Evolutionary conservation across 108 stramenopile species (phyloP).

Genomic region (Cyclotella distinguenda): DNA sequence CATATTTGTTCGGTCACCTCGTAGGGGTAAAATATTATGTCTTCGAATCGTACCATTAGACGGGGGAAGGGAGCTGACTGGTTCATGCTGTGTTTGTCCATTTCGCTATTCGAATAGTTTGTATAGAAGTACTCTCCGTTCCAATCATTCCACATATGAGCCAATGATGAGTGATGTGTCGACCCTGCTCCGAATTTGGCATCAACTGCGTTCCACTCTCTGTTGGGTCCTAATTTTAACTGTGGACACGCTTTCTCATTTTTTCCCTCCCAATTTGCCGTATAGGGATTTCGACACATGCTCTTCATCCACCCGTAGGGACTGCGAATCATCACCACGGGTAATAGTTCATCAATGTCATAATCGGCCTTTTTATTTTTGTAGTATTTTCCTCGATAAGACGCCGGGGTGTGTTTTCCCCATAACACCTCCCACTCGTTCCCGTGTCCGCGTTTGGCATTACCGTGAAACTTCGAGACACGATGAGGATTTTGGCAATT

Average conservation of each 20-base stretch:
- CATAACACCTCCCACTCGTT: slow-evolving; percentile 66
- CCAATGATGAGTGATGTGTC: slow-evolving; percentile 55
- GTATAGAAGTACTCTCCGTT: slow-evolving; percentile 61
- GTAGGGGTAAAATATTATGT: slow-evolving; percentile 56
- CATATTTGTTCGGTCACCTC: slow-evolving; percentile 57
- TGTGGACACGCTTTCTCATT: slow-evolving; percentile 26
- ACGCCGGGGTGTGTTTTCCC: slow-evolving; percentile 62
- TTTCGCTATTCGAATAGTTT: not conserved
- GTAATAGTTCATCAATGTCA: slow-evolving; percentile 48
- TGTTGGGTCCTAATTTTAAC: slow-evolving; percentile 5
- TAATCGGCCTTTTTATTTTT: slow-evolving; percentile 25
- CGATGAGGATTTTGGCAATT: slow-evolving; percentile 66
- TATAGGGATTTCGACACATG: slow-evolving; percentile 70
- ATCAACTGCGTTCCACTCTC: slow-evolving; percentile 61
- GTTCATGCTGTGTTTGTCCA: not conserved
- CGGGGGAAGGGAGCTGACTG: slow-evolving; percentile 53
- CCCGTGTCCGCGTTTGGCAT: slow-evolving; percentile 47
- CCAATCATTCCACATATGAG: slow-evolving; percentile 82
- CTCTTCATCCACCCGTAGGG: slow-evolving; percentile 75
- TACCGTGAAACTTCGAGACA: slow-evolving; percentile 23
- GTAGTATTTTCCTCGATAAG: slow-evolving; percentile 13
- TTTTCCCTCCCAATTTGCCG: slow-evolving; percentile 28
- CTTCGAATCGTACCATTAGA: slow-evolving; percentile 67
- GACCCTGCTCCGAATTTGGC: slow-evolving; percentile 57
- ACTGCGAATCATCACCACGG: slow-evolving; percentile 73